These are phyloP conservation scores for Corylus avellana DNA, from an alignment of 306 rosid species.

Conservation along the genomic window DNA sequence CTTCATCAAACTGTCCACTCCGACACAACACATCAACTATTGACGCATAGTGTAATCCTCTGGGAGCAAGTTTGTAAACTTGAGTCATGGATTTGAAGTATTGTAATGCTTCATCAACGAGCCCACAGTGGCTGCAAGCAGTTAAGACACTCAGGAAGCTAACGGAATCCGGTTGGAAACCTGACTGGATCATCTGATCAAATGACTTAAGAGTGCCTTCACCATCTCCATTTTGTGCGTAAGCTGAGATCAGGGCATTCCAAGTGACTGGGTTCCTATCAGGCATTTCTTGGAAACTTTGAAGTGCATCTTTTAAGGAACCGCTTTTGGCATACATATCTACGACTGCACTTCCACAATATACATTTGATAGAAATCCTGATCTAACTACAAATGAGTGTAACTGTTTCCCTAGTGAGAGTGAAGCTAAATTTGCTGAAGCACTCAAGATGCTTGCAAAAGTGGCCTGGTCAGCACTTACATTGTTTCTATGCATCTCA, in stretches of 20 bases:
- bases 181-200: conserved; percentile 69
- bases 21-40: conserved; percentile 80
- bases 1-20: conserved; percentile 64
- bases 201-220: conserved; percentile 57
- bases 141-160: conserved; percentile 72
- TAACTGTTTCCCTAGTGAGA: conserved; percentile 69
- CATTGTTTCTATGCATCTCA: conserved; percentile 61
- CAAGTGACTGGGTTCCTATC: conserved; percentile 72
- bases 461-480: conserved; percentile 63
- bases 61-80: conserved; percentile 56
- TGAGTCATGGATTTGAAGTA: conserved; percentile 63
- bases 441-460: conserved; percentile 77
- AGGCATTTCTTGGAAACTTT: conserved; percentile 80
- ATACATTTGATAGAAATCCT: conserved; percentile 73
- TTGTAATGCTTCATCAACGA: conserved; percentile 70
- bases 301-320: conserved; percentile 65
- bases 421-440: conserved; percentile 69
- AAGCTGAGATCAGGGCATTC: conserved; percentile 88
- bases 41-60: conserved; percentile 75
- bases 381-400: conserved; percentile 59
- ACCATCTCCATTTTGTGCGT: conserved; percentile 80
- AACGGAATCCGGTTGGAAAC: conserved; percentile 76
- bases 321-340: conserved; percentile 99
- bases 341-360: conserved; percentile 81
- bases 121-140: conserved; percentile 91